phyloP scores from a whole-genome alignment of 805 yeast genomes.

The Schizosaccharomyces octosporus region DNA sequence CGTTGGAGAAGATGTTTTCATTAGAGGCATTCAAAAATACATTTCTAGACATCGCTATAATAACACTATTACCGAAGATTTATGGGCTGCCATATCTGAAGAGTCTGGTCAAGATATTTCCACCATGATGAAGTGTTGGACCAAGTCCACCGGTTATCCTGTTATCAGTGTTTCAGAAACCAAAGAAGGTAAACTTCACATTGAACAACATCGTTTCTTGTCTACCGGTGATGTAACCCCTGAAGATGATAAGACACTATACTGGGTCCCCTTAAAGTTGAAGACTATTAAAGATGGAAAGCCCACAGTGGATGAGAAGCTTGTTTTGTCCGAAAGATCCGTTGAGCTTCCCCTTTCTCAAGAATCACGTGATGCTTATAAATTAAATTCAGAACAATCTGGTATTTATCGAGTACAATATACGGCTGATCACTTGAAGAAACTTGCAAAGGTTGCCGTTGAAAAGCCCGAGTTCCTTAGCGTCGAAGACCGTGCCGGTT shows the following conservation, averaged over 20 bases:
- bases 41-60: constrained; percentile 36
- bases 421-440: constrained; percentile 24
- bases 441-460: constrained; percentile 28
- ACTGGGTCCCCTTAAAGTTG: constrained; percentile 33
- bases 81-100: constrained; percentile 43
- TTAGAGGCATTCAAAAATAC: constrained; percentile 49
- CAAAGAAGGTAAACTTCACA: constrained; percentile 15
- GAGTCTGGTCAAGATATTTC: constrained; percentile 38
- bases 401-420: constrained; percentile 39
- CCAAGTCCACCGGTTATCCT: constrained; percentile 50
- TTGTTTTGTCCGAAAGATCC: constrained; percentile 29
- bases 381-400: constrained; percentile 35
- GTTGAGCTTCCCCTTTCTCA: constrained; percentile 16
- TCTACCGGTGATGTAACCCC: constrained; percentile 33
- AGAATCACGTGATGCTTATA: constrained; percentile 19
- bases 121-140: constrained; percentile 45
- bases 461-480: constrained; percentile 21
- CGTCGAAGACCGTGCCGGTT: constrained; percentile 39
- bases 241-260: constrained; percentile 29
- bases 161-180: constrained; percentile 26
- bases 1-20: constrained; percentile 42
- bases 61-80: constrained; percentile 50
- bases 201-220: constrained; percentile 37
- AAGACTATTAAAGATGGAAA: constrained; percentile 25
- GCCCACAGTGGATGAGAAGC: constrained; percentile 24